These are phyloP conservation scores for Speleostelium caveatum DNA, from an alignment of 78 protist species.

Conservation along the genomic window DNA sequence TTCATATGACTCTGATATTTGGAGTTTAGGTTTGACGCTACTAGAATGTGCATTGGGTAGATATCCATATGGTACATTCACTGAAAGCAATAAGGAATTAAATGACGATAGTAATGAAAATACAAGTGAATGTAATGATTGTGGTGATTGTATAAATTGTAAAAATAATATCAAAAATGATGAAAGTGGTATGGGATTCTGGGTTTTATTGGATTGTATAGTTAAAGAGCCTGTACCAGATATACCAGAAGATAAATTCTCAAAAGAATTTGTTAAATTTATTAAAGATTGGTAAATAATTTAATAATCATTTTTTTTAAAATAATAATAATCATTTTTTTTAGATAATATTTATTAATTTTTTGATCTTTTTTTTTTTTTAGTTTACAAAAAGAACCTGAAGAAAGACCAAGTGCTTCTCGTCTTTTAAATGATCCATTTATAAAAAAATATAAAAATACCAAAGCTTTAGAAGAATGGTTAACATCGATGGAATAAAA, in stretches of 20 bases:
- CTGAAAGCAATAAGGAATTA: background rate
- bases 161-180: background rate
- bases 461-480: background rate
- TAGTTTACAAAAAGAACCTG: slow-evolving; percentile 80
- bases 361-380: too few species aligned
- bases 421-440: slow-evolving; percentile 41
- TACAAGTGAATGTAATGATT: background rate
- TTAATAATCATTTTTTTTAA: background rate
- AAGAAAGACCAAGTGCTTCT: slow-evolving; percentile 76
- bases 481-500: too few species aligned
- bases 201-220: slow-evolving; percentile 79
- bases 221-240: slow-evolving; percentile 76
- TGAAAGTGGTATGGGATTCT: slow-evolving; percentile 69
- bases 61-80: slow-evolving; percentile 63
- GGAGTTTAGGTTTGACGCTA: slow-evolving; percentile 87
- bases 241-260: slow-evolving; percentile 27
- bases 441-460: slow-evolving; percentile 16
- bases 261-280: slow-evolving; percentile 69
- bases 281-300: slow-evolving; percentile 45
- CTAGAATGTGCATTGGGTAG: slow-evolving; percentile 85
- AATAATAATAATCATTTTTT: background rate
- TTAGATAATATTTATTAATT: background rate
- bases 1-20: slow-evolving; percentile 84
- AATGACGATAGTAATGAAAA: background rate
- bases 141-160: background rate